A percentile compares a stretch with the other conserved stretches of the same genome.
Conservation (phyloP, 2,329 filamentous ascomycete species). For the Aspergillus viridinutans region DNA sequence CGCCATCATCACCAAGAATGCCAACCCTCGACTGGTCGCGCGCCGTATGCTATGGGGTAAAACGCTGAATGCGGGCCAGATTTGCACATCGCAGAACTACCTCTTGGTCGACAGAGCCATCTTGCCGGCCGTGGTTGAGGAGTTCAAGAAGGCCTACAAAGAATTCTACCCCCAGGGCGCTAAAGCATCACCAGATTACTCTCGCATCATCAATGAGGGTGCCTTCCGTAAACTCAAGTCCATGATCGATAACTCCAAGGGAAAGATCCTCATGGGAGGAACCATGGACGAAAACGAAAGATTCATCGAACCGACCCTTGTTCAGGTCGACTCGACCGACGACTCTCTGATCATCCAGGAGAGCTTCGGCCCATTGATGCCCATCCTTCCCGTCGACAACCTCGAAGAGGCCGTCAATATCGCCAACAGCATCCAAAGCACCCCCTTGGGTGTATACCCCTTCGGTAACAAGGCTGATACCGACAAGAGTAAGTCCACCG, state of each 20-base stretch:
- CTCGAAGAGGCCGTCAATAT: constrained; percentile 82
- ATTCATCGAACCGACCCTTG: constrained; percentile 89
- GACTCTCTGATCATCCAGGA: constrained; percentile 79
- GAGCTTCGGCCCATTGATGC: constrained; percentile 89
- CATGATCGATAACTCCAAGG: constrained; percentile 80
- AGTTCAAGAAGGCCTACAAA: constrained; percentile 66
- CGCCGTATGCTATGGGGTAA: constrained; percentile 86
- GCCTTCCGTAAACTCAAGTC: constrained; percentile 81
- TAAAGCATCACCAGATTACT: constrained; percentile 71
- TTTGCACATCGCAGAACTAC: constrained; percentile 93
- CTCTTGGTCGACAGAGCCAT: constrained; percentile 74
- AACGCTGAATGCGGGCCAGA: constrained; percentile 77
- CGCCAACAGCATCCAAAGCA: constrained; percentile 75
- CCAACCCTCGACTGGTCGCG: constrained; percentile 75
- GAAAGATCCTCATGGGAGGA: constrained; percentile 84
- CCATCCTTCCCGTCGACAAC: constrained; percentile 70
- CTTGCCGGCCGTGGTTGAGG: constrained; percentile 65
- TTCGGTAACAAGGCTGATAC: constrained; percentile 81
- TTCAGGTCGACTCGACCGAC: constrained; percentile 70
- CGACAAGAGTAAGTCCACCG: constrained; percentile 56
- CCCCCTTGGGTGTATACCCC: constrained; percentile 76
- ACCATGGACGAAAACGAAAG: constrained; percentile 72
- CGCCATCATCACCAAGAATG: constrained; percentile 81
- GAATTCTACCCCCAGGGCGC: constrained; percentile 82
- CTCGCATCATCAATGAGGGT: constrained; percentile 72